These are phyloP conservation scores for Akanthomyces muscarius DNA, from an alignment of 2,329 filamentous ascomycete species.

Conservation along the genomic window DNA sequence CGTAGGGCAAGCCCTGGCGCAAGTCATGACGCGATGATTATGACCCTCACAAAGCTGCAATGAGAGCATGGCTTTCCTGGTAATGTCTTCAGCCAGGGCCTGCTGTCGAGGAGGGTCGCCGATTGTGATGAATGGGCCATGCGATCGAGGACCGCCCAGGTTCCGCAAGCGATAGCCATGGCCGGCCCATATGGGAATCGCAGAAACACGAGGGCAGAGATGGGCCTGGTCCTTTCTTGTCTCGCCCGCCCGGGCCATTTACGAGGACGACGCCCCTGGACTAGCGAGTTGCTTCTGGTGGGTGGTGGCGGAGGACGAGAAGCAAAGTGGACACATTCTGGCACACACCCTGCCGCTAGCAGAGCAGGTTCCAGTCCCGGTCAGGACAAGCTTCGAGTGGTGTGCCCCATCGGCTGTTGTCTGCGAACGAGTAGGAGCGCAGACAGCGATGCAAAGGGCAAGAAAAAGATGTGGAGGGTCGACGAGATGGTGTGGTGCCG, in stretches of 20 bases:
- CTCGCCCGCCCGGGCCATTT: background rate
- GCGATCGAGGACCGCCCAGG: slow-evolving; percentile 1
- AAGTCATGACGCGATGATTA: background rate
- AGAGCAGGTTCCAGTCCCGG: background rate
- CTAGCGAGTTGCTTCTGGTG: background rate
- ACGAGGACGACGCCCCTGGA: slow-evolving; percentile 13
- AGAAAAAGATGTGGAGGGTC: background rate
- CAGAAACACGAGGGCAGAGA: background rate
- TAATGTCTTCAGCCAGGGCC: too few relatives aligned
- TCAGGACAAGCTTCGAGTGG: slow-evolving; percentile 2
- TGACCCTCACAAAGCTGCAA: background rate
- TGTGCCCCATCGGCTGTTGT: background rate
- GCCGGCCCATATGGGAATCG: background rate
- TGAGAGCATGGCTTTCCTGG: too few relatives aligned
- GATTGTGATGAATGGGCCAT: background rate
- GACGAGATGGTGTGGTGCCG: background rate
- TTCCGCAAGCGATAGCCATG: slow-evolving; percentile 6
- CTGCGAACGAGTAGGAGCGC: background rate
- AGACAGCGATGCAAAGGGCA: background rate
- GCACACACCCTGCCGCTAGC: slow-evolving; percentile 6
- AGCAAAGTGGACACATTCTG: background rate
- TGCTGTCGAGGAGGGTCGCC: background rate
- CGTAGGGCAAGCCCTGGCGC: background rate
- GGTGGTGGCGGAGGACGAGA: background rate
- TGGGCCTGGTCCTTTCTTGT: background rate